Evolutionary conservation across 176 grass and related monocot species (phyloP), one percentile per base, ranked within the genome.

Genomic region (Lolium rigidum): DNA sequence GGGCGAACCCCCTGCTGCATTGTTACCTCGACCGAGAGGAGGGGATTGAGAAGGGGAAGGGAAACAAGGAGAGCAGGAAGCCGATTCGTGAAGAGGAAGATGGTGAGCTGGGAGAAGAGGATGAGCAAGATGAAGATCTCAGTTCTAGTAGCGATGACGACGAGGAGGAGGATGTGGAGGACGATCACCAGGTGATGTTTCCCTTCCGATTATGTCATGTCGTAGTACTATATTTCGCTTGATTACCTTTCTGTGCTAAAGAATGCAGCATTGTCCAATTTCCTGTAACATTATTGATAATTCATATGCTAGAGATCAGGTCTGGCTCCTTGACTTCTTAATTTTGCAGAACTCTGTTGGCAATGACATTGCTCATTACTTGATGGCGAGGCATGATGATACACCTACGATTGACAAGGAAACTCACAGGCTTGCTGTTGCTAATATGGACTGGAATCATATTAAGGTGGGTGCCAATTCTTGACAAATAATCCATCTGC

Each of bases 311-410:
- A 28, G 26, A 1, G 26, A 28, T 28, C 26, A 28, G 26, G 26
- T 28, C 52, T 70, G 31, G 61, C 58, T 71, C 6, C 57, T 84
- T 1, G 11, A 10, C 14, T 81, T 47, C 82, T 9, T 17, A 13
- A 46, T 71, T 47, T 13, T 78, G 39, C 82, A 97, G 95, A 48
- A 51, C 63, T 95, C 89, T 47, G 21, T 94, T 5, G 87, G 88
- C 70, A 91, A 89, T 80, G 95, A 95, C 71, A 90, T 97, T 86
- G 79, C 68, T 56, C 88, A 86, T 56, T 89, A 88, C 88, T 91
- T 97, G 56, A 90, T 95, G 91, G 91, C 82, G 16, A 89, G 61
- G 31, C 92, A 97, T 58, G 92, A 95, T 10, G 90, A 95, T 84
- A 98, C 92, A 83, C 95, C 82, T 83, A 78, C 82, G 78, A 50